Conservation (phyloP, 768 basidiomycete genomes). For the Tylopilus balloui region DNA sequence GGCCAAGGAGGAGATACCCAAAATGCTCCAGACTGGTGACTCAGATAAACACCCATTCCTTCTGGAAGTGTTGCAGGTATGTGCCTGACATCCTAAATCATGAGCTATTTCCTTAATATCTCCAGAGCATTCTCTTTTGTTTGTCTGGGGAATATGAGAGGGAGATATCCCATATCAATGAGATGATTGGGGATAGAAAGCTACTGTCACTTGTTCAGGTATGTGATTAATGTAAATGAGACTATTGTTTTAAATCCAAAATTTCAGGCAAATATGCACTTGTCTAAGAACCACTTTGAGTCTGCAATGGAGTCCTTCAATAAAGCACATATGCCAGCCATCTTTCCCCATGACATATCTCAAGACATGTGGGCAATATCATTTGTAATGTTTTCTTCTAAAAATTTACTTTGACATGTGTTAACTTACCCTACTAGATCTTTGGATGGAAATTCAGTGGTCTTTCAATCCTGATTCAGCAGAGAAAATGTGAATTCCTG, state of each 20-base stretch:
- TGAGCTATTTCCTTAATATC: neutral
- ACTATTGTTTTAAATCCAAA: neutral
- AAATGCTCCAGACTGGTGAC: neutral
- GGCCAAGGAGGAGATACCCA: slow-evolving; percentile 4
- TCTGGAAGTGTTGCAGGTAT: slow-evolving; percentile 13
- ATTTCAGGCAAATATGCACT: slow-evolving; percentile 15
- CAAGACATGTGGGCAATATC: slow-evolving; percentile 12
- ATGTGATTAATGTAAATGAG: neutral
- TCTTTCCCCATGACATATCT: slow-evolving; percentile 13
- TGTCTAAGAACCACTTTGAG: slow-evolving; percentile 2
- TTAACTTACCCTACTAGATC: slow-evolving; percentile 7
- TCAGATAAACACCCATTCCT: slow-evolving; percentile 1
- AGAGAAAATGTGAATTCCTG: slow-evolving; percentile 10
- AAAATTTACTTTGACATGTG: neutral
- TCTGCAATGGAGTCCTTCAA: slow-evolving; percentile 7
- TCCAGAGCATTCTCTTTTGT: slow-evolving; percentile 12
- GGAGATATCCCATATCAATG: neutral
- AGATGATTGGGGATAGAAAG: neutral
- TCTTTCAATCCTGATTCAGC: slow-evolving; percentile 13
- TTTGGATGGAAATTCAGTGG: slow-evolving; percentile 23
- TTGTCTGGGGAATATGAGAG: slow-evolving; percentile 5
- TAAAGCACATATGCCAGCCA: slow-evolving; percentile 4
- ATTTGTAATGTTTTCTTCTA: slow-evolving; percentile 7
- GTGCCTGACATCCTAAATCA: neutral
- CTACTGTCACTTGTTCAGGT: slow-evolving; percentile 15